A percentile compares a stretch with the other conserved stretches of the same genome.
phyloP scores from a whole-genome alignment of 2,329 filamentous ascomycete genomes.

The Penicillium sp. region DNA sequence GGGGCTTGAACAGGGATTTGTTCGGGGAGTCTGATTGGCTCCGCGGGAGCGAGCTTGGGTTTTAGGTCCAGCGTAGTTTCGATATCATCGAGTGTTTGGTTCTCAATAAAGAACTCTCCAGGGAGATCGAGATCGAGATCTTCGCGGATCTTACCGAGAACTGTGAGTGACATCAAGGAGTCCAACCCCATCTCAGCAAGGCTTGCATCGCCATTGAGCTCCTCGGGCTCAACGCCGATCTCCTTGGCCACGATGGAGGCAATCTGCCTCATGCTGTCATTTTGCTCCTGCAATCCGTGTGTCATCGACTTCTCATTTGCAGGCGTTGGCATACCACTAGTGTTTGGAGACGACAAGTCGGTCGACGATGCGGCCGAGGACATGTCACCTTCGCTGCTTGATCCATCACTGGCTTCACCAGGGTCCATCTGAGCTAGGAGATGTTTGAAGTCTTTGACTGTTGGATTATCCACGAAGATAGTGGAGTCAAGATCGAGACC shows the following conservation, averaged over 20 bases:
- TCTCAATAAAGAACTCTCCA: slow-evolving; percentile 47
- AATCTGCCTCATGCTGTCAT: slow-evolving; percentile 42
- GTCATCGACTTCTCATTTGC: slow-evolving; percentile 29
- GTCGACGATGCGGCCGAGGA: slow-evolving; percentile 34
- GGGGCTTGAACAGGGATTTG: slow-evolving; percentile 24
- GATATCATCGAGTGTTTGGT: slow-evolving; percentile 44
- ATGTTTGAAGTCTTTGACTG: slow-evolving; percentile 61
- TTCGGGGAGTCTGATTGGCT: slow-evolving; percentile 26
- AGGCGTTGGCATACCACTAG: slow-evolving; percentile 33
- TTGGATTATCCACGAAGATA: slow-evolving; percentile 61
- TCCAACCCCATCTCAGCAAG: slow-evolving; percentile 48
- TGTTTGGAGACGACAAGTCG: slow-evolving; percentile 36
- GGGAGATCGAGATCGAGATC: slow-evolving; percentile 44
- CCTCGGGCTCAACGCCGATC: slow-evolving; percentile 44
- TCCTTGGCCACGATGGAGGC: slow-evolving; percentile 45
- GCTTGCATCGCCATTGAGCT: slow-evolving; percentile 43
- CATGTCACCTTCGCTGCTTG: slow-evolving; percentile 31
- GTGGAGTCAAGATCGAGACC: slow-evolving; percentile 60
- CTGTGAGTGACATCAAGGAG: slow-evolving; percentile 48
- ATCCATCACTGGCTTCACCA: slow-evolving; percentile 30
- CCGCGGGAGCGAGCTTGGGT: slow-evolving; percentile 31
- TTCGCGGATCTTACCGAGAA: slow-evolving; percentile 48
- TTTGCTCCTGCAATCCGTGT: slow-evolving; percentile 19
- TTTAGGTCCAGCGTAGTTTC: slow-evolving; percentile 42
- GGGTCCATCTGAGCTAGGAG: slow-evolving; percentile 47